These are phyloP conservation scores for Chlorella sp. DNA, from an alignment of 139 green algal species.

Conservation along the genomic window DNA sequence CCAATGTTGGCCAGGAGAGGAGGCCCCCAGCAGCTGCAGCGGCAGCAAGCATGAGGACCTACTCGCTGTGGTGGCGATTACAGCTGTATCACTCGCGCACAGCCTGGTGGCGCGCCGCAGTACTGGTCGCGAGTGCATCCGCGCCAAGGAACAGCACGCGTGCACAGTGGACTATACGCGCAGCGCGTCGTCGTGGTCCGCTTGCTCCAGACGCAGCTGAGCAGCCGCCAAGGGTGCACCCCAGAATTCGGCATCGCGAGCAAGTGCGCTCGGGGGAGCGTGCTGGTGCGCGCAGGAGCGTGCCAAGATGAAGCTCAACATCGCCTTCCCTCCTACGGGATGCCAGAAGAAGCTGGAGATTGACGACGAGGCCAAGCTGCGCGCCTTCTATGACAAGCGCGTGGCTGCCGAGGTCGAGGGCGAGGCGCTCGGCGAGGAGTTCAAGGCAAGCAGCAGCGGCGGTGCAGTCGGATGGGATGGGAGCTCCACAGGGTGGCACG, in stretches of 20 bases:
- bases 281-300: slow-evolving; percentile 2
- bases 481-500: background rate
- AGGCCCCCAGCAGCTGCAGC: too few species aligned
- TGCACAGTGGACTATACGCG: background rate
- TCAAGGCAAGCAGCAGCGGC: slow-evolving; percentile 36
- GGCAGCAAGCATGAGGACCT: too few species aligned
- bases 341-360: slow-evolving; percentile 99
- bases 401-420: slow-evolving; percentile 90
- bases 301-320: slow-evolving; percentile 93
- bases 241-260: background rate
- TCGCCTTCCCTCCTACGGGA: slow-evolving; percentile 92
- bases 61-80: too few species aligned
- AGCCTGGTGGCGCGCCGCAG: too few species aligned
- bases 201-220: background rate
- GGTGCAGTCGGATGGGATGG: background rate
- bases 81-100: too few species aligned
- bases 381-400: slow-evolving; percentile 96
- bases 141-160: too few species aligned
- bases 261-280: too few species aligned
- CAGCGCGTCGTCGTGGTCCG: background rate
- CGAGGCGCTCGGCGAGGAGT: slow-evolving; percentile 90
- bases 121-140: too few species aligned
- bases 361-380: slow-evolving; percentile 97
- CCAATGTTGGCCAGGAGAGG: too few species aligned
- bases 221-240: background rate